Evolutionary conservation across 768 basidiomycete species (phyloP).

Genomic region (Hericium alpestre): DNA sequence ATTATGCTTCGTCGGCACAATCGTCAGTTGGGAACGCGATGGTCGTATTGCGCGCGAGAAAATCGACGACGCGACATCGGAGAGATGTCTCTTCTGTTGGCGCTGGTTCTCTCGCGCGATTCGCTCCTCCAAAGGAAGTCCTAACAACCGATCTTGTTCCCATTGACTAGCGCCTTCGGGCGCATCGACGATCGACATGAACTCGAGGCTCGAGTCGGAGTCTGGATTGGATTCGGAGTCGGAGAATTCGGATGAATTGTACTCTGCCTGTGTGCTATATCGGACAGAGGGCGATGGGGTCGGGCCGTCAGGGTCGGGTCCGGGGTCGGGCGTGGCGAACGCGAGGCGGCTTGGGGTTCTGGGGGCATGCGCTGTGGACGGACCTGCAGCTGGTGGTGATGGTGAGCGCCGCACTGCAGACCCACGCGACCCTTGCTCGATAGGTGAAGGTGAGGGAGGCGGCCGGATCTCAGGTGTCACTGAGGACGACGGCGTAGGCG

Average conservation of each 20-base stretch:
- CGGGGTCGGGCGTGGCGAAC: conserved; percentile 1
- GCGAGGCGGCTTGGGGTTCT: conserved; percentile 3
- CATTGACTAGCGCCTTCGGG: conserved; percentile 2
- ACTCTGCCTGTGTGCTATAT: conserved; percentile 14
- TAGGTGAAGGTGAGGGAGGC: no score
- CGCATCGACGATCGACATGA: conserved; percentile 11
- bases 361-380: conserved; percentile 10
- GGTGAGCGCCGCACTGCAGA: no score
- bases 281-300: conserved; percentile 5
- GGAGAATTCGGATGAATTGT: neutral
- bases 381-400: conserved; percentile 1
- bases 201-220: conserved; percentile 11
- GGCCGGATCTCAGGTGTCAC: no score
- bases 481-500: conserved; percentile 5
- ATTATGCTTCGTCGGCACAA: conserved; percentile 1
- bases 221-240: neutral
- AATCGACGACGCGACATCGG: neutral
- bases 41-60: conserved; percentile 2
- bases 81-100: neutral
- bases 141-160: conserved; percentile 5
- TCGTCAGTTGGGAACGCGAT: conserved; percentile 10
- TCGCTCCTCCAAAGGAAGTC: neutral
- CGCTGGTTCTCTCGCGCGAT: neutral
- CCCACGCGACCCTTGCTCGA: no score
- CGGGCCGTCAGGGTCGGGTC: neutral